A percentile compares a stretch with the other conserved stretches of the same genome.
These are phyloP conservation scores for Phialocephala subalpina DNA, from an alignment of 2,329 filamentous ascomycete genomes.

Conservation along the genomic window DNA sequence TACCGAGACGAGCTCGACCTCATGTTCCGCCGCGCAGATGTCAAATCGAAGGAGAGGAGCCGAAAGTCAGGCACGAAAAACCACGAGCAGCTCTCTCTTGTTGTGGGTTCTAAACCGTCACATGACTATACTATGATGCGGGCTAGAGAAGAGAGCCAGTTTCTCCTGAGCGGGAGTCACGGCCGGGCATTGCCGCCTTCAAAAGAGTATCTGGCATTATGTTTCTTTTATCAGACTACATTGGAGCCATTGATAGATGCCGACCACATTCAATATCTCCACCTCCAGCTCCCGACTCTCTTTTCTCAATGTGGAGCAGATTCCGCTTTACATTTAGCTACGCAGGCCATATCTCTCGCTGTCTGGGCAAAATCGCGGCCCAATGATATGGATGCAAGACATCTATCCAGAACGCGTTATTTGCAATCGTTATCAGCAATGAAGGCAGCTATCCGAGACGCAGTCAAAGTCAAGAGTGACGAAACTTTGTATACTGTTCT, in stretches of 20 bases:
- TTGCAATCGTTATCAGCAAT: constrained; percentile 21
- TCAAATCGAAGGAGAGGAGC: not conserved
- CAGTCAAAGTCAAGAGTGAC: constrained; percentile 26
- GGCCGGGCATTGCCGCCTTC: constrained; percentile 14
- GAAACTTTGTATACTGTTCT: constrained; percentile 32
- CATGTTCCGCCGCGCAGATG: constrained; percentile 22
- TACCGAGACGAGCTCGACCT: constrained; percentile 29
- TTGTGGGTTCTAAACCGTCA: not conserved
- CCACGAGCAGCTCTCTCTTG: not conserved
- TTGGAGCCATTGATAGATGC: constrained; percentile 16
- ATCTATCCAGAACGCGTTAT: constrained; percentile 23
- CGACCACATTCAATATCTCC: constrained; percentile 29
- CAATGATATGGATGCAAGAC: constrained; percentile 1
- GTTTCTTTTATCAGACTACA: constrained; percentile 25
- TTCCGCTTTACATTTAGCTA: constrained; percentile 24
- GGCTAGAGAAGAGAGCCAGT: not conserved
- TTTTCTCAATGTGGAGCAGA: constrained; percentile 12
- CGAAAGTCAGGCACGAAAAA: not conserved
- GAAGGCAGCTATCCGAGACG: constrained; percentile 23
- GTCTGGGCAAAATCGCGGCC: constrained; percentile 19
- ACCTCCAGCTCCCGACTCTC: constrained; percentile 26
- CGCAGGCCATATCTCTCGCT: constrained; percentile 28
- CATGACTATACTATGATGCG: not conserved
- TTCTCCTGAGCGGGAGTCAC: not conserved
- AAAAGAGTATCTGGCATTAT: constrained; percentile 16